Evolutionary conservation across 1,284 basidiomycete species (phyloP).

Genomic region (Agaricales sp.): DNA sequence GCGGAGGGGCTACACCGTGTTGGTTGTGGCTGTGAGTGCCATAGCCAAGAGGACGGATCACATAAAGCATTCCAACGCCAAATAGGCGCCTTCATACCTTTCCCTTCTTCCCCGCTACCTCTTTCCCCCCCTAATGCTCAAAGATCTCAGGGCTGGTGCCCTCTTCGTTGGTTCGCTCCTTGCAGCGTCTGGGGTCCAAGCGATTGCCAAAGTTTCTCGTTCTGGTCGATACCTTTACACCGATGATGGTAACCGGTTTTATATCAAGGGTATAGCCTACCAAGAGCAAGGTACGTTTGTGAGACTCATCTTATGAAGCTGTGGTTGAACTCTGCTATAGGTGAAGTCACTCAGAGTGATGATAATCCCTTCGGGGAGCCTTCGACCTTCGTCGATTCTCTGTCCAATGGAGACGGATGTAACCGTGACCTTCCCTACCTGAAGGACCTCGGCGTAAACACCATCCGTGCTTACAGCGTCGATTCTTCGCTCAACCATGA

Average conservation of each 20-base stretch:
- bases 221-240: conserved; percentile 74
- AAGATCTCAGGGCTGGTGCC: not conserved
- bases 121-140: not conserved
- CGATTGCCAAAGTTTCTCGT: conserved; percentile 36
- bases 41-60: no score
- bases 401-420: conserved; percentile 62
- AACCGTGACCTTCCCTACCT: conserved; percentile 73
- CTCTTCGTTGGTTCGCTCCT: not conserved
- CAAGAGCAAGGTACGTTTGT: conserved; percentile 64
- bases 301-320: not conserved
- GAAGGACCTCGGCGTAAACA: conserved; percentile 58
- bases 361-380: conserved; percentile 76
- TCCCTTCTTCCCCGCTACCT: not conserved
- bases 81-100: no score
- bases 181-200: not conserved
- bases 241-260: conserved; percentile 68
- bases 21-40: no score
- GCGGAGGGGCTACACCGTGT: no score
- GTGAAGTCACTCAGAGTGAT: conserved; percentile 31
- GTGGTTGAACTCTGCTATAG: conserved; percentile 19
- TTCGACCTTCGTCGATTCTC: conserved; percentile 65
- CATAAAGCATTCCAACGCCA: no score
- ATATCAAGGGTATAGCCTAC: conserved; percentile 88
- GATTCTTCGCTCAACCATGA: conserved; percentile 78
- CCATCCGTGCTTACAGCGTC: conserved; percentile 80